Percentiles rank a stretch among this genome's conserved stretches.
phyloP scores from a whole-genome alignment of 2,329 filamentous ascomycete species.

The Trichoderma atroviride region DNA sequence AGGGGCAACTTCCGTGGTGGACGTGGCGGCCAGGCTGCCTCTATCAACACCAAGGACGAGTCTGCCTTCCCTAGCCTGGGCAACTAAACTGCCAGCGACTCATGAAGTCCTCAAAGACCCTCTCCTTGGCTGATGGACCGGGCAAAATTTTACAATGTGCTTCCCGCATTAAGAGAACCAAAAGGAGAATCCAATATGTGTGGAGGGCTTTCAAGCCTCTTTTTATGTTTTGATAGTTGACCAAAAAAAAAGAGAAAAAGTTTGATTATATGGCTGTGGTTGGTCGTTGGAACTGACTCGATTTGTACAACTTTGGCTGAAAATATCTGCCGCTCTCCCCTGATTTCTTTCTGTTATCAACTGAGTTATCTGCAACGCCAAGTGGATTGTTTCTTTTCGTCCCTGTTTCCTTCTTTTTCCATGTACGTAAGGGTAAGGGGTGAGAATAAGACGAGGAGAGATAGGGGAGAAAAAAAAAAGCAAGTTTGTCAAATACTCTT shows the following conservation, averaged over 20 bases:
- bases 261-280: slow-evolving; percentile 37
- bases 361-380: not conserved
- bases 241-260: slow-evolving; percentile 30
- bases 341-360: not conserved
- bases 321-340: not conserved
- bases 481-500: not conserved
- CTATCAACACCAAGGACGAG: slow-evolving; percentile 61
- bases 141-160: slow-evolving; percentile 14
- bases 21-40: slow-evolving; percentile 45
- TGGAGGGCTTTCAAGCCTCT: slow-evolving; percentile 30
- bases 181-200: slow-evolving; percentile 21
- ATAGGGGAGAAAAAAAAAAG: not conserved
- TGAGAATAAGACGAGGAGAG: not conserved
- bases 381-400: not conserved
- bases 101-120: slow-evolving; percentile 24
- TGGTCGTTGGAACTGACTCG: slow-evolving; percentile 30
- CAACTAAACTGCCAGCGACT: slow-evolving; percentile 44
- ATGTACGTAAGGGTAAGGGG: not conserved
- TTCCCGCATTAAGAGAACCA: slow-evolving; percentile 18
- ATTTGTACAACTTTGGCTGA: slow-evolving; percentile 33
- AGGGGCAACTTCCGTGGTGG: slow-evolving; percentile 47
- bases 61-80: slow-evolving; percentile 64
- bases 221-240: slow-evolving; percentile 37
- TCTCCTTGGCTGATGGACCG: slow-evolving; percentile 24
- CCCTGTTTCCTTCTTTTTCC: not conserved